Conservation (phyloP, 2,329 filamentous ascomycete genomes). For the Trichophyton benhamiae region DNA sequence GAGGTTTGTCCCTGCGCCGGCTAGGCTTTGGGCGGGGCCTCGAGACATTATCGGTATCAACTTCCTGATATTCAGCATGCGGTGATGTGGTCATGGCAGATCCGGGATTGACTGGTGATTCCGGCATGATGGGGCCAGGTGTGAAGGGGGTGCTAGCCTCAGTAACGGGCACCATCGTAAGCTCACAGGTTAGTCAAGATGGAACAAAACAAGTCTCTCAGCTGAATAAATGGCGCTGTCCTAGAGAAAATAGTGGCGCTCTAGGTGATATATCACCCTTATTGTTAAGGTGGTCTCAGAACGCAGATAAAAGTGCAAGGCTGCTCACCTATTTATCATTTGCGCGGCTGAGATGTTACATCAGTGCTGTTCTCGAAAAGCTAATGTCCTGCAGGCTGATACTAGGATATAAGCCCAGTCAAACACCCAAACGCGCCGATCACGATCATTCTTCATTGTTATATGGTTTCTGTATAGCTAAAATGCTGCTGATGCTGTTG, state of each 20-base stretch:
- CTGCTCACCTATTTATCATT: background rate
- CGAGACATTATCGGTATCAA: background rate
- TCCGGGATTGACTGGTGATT: slow-evolving; percentile 14
- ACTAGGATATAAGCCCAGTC: background rate
- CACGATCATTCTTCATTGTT: background rate
- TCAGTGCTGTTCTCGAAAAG: background rate
- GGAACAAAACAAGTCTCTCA: background rate
- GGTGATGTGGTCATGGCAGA: slow-evolving; percentile 9
- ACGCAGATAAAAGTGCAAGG: background rate
- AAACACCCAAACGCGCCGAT: background rate
- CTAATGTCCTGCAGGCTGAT: background rate
- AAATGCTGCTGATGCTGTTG: background rate
- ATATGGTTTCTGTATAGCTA: background rate
- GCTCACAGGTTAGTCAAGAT: background rate
- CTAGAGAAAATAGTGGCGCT: background rate
- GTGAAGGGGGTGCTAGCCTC: background rate
- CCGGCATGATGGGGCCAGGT: slow-evolving; percentile 17
- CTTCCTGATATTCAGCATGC: background rate
- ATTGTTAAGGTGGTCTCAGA: background rate
- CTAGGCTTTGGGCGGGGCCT: slow-evolving; percentile 9
- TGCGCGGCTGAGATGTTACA: background rate
- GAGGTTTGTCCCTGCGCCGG: slow-evolving; percentile 24
- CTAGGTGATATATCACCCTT: background rate
- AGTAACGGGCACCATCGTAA: background rate
- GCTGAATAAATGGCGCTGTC: background rate